Evolutionary conservation across 306 rosid species (phyloP).

Genomic region (Dalbergia cochinchinensis): DNA sequence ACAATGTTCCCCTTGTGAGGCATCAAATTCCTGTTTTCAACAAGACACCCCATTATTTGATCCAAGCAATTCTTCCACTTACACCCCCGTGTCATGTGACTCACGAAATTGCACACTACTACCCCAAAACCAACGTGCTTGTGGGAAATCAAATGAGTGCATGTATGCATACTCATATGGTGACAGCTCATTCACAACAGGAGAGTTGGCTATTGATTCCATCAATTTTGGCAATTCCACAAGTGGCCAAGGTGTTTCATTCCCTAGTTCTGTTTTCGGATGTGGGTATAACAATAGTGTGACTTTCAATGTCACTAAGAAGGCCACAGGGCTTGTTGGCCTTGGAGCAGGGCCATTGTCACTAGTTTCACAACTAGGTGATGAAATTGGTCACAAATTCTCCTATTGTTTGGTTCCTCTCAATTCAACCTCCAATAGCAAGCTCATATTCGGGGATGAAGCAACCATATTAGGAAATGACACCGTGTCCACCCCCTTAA

Average conservation of each 20-base stretch:
- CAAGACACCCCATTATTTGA: constrained; percentile 2
- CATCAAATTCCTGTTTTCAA: background rate
- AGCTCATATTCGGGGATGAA: constrained; percentile 40
- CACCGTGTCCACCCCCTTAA: constrained; percentile 25
- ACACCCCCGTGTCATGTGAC: background rate
- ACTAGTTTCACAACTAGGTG: constrained; percentile 44
- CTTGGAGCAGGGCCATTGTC: constrained; percentile 44
- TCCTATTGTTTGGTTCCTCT: constrained; percentile 46
- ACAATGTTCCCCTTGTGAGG: constrained; percentile 24
- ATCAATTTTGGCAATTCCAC: constrained; percentile 6
- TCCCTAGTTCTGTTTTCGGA: constrained; percentile 17
- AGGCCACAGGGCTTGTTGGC: constrained; percentile 36
- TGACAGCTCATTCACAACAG: background rate
- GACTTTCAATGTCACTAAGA: rapidly evolving
- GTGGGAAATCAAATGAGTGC: constrained; percentile 3
- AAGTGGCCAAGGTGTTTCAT: background rate
- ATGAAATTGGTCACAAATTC: constrained; percentile 38
- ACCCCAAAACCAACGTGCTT: background rate
- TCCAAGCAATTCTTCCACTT: constrained; percentile 28
- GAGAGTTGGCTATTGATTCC: constrained; percentile 8
- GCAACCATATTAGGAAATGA: background rate
- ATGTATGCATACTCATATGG: background rate
- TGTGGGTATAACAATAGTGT: constrained; percentile 20
- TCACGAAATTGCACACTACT: background rate
- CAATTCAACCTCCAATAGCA: background rate